These are phyloP conservation scores for Calonectria leucothoes DNA, from an alignment of 2,329 filamentous ascomycete species.

Conservation along the genomic window DNA sequence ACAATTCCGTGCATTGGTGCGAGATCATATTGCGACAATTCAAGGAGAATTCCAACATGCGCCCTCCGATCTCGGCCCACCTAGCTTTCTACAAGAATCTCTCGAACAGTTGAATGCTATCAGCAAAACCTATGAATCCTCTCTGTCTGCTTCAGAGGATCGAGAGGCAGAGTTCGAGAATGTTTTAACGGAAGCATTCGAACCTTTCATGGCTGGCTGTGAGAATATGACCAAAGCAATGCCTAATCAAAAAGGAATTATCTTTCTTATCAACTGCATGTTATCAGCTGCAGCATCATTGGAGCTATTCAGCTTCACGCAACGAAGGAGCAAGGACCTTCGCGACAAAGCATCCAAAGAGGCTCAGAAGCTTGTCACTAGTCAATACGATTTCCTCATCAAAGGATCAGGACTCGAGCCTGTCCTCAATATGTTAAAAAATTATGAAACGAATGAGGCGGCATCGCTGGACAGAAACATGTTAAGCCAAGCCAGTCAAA, in stretches of 20 bases:
- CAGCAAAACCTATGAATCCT: constrained; percentile 89
- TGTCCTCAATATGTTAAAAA: constrained; percentile 69
- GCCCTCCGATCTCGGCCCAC: constrained; percentile 79
- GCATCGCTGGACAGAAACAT: constrained; percentile 60
- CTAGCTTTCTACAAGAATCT: constrained; percentile 83
- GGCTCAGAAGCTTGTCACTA: constrained; percentile 68
- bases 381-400: constrained; percentile 80
- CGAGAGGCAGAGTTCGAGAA: constrained; percentile 78
- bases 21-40: constrained; percentile 81
- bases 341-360: constrained; percentile 66
- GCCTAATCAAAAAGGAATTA: constrained; percentile 67
- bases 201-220: constrained; percentile 86
- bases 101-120: constrained; percentile 82
- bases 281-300: constrained; percentile 68
- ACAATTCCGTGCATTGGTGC: constrained; percentile 84
- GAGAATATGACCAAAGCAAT: constrained; percentile 74
- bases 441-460: constrained; percentile 45
- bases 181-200: constrained; percentile 82
- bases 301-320: constrained; percentile 72
- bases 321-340: constrained; percentile 65
- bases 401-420: constrained; percentile 77
- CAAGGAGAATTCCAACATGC: constrained; percentile 78
- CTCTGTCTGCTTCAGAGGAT: constrained; percentile 70
- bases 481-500: constrained; percentile 77
- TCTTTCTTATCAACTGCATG: constrained; percentile 81